phyloP scores from a whole-genome alignment of 345 rosid genomes.

The Aegle marmelos region DNA sequence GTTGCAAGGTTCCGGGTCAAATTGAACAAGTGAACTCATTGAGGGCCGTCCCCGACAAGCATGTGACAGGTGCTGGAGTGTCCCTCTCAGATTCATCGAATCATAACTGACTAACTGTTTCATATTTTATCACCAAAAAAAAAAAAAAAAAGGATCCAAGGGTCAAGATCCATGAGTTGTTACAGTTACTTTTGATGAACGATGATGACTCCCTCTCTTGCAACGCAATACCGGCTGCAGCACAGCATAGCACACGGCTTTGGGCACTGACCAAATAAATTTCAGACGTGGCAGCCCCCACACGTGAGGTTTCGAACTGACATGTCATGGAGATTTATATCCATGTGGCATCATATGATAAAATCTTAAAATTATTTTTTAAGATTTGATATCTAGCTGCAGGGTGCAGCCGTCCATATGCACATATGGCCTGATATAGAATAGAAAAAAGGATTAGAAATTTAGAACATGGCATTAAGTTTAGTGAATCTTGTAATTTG shows the following conservation, averaged over 20 bases:
- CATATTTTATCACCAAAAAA: too few species aligned
- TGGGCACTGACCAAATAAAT: background rate
- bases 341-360: background rate
- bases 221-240: constrained; percentile 12
- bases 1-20: background rate
- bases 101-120: background rate
- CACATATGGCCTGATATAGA: too few species aligned
- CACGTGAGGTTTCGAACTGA: background rate
- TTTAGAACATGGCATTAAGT: too few species aligned
- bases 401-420: too few species aligned
- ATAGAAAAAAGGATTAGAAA: too few species aligned
- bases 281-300: background rate
- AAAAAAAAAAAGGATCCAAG: background rate
- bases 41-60: constrained; percentile 12
- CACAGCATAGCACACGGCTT: constrained; percentile 24
- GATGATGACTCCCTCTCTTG: background rate
- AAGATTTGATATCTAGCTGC: too few species aligned
- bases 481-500: too few species aligned
- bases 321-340: background rate
- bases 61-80: constrained; percentile 19
- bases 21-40: background rate
- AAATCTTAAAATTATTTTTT: background rate
- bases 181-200: background rate
- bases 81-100: background rate
- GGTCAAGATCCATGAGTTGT: background rate